These are phyloP conservation scores for Lathyrus sativus DNA, from an alignment of 306 rosid species.

Conservation along the genomic window DNA sequence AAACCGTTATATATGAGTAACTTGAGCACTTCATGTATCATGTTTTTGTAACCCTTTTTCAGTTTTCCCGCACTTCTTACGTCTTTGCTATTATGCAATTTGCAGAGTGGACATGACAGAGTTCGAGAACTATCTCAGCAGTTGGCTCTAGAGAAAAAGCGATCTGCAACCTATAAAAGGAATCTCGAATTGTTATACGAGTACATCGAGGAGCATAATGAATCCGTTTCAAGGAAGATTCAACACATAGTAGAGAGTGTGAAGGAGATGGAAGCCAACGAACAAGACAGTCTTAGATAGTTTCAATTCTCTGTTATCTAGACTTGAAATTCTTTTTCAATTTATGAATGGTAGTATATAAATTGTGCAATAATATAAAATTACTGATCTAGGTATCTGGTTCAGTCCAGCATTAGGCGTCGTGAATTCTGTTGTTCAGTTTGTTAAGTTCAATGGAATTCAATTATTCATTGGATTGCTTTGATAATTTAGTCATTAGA, in stretches of 20 bases:
- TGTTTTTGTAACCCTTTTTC: constrained; percentile 10
- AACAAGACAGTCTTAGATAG: constrained; percentile 58
- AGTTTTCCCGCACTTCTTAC: not conserved
- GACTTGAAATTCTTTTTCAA: constrained; percentile 22
- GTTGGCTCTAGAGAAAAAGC: constrained; percentile 80
- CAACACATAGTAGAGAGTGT: constrained; percentile 86
- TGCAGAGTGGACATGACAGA: constrained; percentile 85
- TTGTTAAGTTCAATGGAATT: constrained; percentile 50
- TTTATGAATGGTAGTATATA: constrained; percentile 35
- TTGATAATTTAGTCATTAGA: constrained; percentile 36
- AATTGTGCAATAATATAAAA: constrained; percentile 29
- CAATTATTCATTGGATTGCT: constrained; percentile 37
- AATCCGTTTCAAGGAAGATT: constrained; percentile 83
- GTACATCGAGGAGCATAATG: constrained; percentile 86
- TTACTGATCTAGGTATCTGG: constrained; percentile 40
- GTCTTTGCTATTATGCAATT: constrained; percentile 26
- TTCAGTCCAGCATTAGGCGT: constrained; percentile 39
- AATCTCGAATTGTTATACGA: constrained; percentile 86
- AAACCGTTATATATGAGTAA: not conserved
- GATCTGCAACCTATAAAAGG: constrained; percentile 84
- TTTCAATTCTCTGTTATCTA: constrained; percentile 29
- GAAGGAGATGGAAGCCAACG: constrained; percentile 75
- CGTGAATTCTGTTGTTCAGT: constrained; percentile 44
- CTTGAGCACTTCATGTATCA: not conserved
- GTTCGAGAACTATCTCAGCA: constrained; percentile 87